phyloP scores from a whole-genome alignment of 176 grass and related monocot genomes.

The Hsuehochloa calcarea region DNA sequence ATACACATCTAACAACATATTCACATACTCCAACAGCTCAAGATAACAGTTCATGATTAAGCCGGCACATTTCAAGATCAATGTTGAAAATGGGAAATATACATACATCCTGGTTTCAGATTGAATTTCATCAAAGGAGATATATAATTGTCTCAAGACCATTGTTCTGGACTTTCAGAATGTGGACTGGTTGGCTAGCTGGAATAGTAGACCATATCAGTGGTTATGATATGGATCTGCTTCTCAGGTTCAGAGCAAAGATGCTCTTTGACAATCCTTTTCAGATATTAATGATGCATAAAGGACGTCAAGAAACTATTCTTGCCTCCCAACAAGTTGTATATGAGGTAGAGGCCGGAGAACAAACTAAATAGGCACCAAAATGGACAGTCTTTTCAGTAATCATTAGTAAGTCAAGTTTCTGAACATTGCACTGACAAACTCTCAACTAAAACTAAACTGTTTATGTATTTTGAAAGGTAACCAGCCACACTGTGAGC shows the following conservation, averaged over 20 bases:
- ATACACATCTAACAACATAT: too few species aligned
- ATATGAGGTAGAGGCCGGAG: neutral
- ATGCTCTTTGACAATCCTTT: neutral
- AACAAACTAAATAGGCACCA: neutral
- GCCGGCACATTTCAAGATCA: neutral
- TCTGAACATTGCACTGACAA: neutral
- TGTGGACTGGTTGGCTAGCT: neutral
- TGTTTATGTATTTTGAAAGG: neutral
- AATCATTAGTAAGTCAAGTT: neutral
- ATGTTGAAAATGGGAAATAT: conserved; percentile 1
- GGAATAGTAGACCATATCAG: neutral
- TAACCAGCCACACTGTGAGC: neutral
- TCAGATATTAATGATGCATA: neutral
- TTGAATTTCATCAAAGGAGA: neutral
- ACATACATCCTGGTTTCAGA: neutral
- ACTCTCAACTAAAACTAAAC: neutral
- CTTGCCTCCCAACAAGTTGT: neutral
- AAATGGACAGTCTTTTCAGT: neutral
- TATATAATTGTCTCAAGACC: neutral
- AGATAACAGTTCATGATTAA: neutral
- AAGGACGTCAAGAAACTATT: neutral
- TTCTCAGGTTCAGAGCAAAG: neutral
- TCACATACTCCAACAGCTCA: neutral
- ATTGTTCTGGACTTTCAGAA: neutral
- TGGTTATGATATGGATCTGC: neutral